Evolutionary conservation across 805 yeast species (phyloP).

Genomic region (Saturnispora quitensis): DNA sequence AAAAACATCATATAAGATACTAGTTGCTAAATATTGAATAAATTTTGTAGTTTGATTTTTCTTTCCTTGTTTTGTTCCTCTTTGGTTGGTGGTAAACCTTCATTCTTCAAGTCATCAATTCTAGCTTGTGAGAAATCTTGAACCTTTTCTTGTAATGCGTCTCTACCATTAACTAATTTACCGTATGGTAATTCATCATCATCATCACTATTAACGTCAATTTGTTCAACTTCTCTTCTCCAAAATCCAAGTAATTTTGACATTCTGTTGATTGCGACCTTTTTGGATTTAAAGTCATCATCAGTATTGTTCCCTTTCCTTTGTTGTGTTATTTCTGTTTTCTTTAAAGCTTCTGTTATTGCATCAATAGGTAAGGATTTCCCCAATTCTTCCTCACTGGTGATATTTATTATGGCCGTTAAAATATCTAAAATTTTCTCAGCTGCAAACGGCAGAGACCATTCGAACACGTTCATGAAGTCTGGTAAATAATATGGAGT

Average conservation of each 20-base stretch:
- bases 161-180: constrained; percentile 71
- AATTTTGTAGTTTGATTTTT: neutral
- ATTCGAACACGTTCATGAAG: constrained; percentile 93
- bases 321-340: neutral
- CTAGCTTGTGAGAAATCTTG: constrained; percentile 76
- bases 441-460: constrained; percentile 96
- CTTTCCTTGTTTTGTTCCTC: constrained; percentile 33
- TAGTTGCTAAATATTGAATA: neutral
- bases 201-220: constrained; percentile 57
- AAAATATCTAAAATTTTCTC: constrained; percentile 92
- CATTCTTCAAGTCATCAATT: constrained; percentile 71
- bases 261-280: constrained; percentile 37
- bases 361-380: constrained; percentile 2
- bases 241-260: constrained; percentile 85
- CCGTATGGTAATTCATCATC: constrained; percentile 84
- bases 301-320: neutral
- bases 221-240: constrained; percentile 81
- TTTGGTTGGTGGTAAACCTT: constrained; percentile 75
- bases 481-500: constrained; percentile 90
- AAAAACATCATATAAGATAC: neutral
- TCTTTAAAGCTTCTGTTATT: constrained; percentile 2
- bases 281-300: neutral
- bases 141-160: constrained; percentile 64
- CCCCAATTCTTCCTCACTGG: constrained; percentile 11
- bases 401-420: constrained; percentile 73